phyloP scores from a whole-genome alignment of 768 basidiomycete genomes.

The Boletus coccyginus region DNA sequence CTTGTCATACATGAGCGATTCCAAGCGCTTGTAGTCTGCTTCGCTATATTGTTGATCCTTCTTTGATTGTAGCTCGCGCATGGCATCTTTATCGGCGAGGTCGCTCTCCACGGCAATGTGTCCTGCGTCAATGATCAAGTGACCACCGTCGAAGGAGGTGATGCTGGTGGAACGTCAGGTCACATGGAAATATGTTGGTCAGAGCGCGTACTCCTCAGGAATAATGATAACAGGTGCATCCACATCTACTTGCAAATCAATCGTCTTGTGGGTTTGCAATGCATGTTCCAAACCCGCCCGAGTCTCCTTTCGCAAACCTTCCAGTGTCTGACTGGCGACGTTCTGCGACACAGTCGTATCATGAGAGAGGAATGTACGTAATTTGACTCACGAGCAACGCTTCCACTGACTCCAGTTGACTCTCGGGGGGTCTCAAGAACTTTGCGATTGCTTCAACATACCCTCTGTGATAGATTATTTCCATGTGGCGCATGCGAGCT shows the following conservation, averaged over 20 bases:
- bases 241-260: conserved; percentile 95
- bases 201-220: conserved; percentile 73
- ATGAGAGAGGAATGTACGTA: not conserved
- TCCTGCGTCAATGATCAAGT: conserved; percentile 92
- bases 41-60: conserved; percentile 82
- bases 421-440: conserved; percentile 93
- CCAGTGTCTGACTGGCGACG: conserved; percentile 90
- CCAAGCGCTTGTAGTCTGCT: conserved; percentile 81
- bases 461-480: conserved; percentile 92
- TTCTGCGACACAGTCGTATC: conserved; percentile 45
- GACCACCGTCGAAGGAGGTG: conserved; percentile 71
- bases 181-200: conserved; percentile 13
- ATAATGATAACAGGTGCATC: conserved; percentile 97
- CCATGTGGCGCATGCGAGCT: conserved; percentile 90
- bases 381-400: conserved; percentile 70
- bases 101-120: conserved; percentile 94
- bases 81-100: conserved; percentile 77
- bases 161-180: conserved; percentile 49
- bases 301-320: conserved; percentile 91
- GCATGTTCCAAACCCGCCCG: conserved; percentile 93
- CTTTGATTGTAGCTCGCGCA: conserved; percentile 77
- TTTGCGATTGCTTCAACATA: conserved; percentile 89
- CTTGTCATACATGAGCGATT: conserved; percentile 95
- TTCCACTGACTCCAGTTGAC: conserved; percentile 92
- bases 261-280: conserved; percentile 88